Conservation (phyloP, 2,329 filamentous ascomycete genomes). For the Aurifilum marmelostoma region DNA sequence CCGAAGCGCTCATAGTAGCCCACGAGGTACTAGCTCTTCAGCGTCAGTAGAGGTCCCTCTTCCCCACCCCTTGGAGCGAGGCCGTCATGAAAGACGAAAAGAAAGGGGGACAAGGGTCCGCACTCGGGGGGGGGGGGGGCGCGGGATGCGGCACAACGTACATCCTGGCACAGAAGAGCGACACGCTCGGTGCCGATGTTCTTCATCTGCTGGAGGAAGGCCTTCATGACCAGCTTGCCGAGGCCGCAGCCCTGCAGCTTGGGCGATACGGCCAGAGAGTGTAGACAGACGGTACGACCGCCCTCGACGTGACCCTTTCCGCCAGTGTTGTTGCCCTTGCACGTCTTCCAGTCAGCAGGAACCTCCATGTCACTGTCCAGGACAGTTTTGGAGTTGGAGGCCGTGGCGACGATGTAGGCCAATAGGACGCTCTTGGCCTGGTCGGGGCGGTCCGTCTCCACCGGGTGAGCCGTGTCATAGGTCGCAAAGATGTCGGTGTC, state of each 20-base stretch:
- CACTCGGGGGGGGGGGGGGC: no score
- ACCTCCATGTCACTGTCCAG: slow-evolving; percentile 78
- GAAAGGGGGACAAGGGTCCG: no score
- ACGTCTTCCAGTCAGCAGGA: slow-evolving; percentile 67
- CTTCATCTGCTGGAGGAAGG: slow-evolving; percentile 77
- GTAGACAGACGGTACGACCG: slow-evolving; percentile 77
- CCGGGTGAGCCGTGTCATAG: slow-evolving; percentile 54
- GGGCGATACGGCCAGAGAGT: slow-evolving; percentile 80
- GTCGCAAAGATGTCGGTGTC: slow-evolving; percentile 55
- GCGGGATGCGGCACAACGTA: no score
- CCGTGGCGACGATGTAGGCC: slow-evolving; percentile 77
- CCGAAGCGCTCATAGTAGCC: slow-evolving; percentile 77
- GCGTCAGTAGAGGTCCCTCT: slow-evolving; percentile 6
- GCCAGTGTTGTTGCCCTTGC: slow-evolving; percentile 45
- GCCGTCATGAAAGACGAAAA: not conserved
- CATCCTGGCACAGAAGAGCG: slow-evolving; percentile 76
- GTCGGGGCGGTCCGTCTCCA: slow-evolving; percentile 63
- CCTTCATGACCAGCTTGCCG: slow-evolving; percentile 72
- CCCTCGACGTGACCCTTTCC: slow-evolving; percentile 70
- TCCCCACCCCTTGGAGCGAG: not conserved
- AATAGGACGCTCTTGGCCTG: slow-evolving; percentile 66
- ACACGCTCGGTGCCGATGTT: slow-evolving; percentile 71
- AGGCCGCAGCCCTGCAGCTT: slow-evolving; percentile 74
- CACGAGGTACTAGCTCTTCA: slow-evolving; percentile 58
- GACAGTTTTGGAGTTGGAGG: slow-evolving; percentile 64